Base-by-base conservation (phyloP, 2,329 filamentous ascomycete genomes). In the Trichoderma sp. region DNA sequence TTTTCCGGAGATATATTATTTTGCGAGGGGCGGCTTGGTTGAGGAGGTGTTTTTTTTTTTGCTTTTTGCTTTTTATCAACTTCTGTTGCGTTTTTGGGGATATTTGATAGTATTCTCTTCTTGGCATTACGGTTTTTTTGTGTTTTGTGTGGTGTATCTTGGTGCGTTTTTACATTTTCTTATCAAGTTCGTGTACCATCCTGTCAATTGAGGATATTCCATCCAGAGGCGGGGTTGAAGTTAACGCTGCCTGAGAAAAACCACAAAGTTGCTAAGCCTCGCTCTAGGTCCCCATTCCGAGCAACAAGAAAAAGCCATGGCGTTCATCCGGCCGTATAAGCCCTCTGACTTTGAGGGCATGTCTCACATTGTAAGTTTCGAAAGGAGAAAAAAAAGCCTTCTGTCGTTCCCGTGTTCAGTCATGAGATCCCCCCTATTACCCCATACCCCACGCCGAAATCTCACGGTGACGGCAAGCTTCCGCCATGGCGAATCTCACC, bases 281-380 rank as follows among this genome's bases (percentile, higher is more conserved):
- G 7, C 13, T 48, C 42, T 22, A 48, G 42, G 8, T 22, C 42
- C 19, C 34, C 2, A 48, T 10, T 22, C 13, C 5, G 10, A 48
- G 42, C 32, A n/a, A 32, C 32, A 32, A 29, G 25, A 32, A 53
- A 53, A 19, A 53, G 48, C 48, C 45, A 84, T 84, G 82, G 81
- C 81, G 3, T 83, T 81, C 71, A 83, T 84, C 60, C 78, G 82
- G 63, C 77, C 74, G 3, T 82, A 81, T 66, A 70, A 76, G 67
- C 68, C 76, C 6, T 72, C 74, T 7, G 81, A 83, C 71, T 80
- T 79, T 71, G 80, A 81, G 8, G 78, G 74, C 57, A 79, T 76
- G 59, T 79, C 78, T 5, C 73, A 79, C 53, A 83, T 83, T 68
- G 81, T 82, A 71, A 75, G 77, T 73, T 1, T 29, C 32, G 15